phyloP scores from a whole-genome alignment of 139 green algal species.

The Raphidocelis subcapitata region DNA sequence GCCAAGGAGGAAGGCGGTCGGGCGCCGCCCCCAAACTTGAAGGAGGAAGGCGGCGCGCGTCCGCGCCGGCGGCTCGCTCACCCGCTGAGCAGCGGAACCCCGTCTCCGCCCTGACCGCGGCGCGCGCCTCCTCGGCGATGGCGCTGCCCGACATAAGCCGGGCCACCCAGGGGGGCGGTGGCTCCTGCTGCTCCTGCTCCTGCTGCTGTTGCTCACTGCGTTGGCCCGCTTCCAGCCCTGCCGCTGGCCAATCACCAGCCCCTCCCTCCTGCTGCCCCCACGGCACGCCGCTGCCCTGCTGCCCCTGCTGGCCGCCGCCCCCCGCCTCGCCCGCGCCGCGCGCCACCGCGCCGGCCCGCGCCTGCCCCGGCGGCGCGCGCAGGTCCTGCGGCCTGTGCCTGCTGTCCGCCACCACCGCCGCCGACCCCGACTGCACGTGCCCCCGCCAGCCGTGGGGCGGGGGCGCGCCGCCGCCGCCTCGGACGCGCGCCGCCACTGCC shows the following conservation, averaged over 20 bases:
- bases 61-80: no score
- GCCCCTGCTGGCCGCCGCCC: neutral
- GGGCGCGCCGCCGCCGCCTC: constrained; percentile 1
- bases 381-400: constrained; percentile 69
- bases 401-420: constrained; percentile 51
- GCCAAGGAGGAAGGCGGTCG: no score
- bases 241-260: neutral
- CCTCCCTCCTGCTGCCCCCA: neutral
- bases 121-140: constrained; percentile 61
- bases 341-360: neutral
- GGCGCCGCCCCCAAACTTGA: no score
- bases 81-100: constrained; percentile 44
- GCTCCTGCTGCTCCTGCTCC: no score
- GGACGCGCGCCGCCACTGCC: constrained; percentile 28
- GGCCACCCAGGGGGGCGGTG: constrained; percentile 26
- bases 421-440: constrained; percentile 43
- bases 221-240: no score
- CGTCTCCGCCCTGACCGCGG: constrained; percentile 41
- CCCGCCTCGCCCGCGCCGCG: neutral
- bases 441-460: constrained; percentile 25
- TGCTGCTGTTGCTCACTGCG: neutral
- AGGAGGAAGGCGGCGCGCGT: no score
- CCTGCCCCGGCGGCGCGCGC: constrained; percentile 15
- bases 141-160: constrained; percentile 51
- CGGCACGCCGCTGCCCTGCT: constrained; percentile 13